A percentile compares a stretch with the other conserved stretches of the same genome.
Conservation (phyloP, 306 rosid genomes). For the Lathyrus tuberosus region DNA sequence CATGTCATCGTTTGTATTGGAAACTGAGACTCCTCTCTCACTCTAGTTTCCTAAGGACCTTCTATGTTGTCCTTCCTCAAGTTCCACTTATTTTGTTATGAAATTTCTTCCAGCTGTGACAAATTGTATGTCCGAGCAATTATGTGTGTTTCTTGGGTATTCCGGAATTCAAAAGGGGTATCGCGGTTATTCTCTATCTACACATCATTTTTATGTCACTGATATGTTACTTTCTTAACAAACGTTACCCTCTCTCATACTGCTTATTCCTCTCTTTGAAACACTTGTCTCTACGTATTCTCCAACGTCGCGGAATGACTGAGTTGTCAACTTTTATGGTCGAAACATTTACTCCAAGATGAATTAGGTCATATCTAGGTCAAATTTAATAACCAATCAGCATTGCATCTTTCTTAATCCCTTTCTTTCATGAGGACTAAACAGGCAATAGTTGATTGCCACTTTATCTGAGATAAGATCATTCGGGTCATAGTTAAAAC, state of each 20-base stretch:
- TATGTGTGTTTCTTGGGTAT: neutral
- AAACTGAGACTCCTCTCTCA: neutral
- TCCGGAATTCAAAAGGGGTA: neutral
- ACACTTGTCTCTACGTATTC: too few species aligned
- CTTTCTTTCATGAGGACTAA: neutral
- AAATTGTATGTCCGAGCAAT: neutral
- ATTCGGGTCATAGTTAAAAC: neutral
- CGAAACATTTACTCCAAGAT: neutral
- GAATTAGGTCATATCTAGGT: neutral
- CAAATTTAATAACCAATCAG: neutral
- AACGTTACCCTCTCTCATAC: neutral
- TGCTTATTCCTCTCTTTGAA: neutral
- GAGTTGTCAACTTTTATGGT: neutral
- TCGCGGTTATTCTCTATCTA: neutral
- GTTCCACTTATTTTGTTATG: neutral
- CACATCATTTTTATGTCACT: neutral
- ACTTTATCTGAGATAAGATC: constrained; percentile 1
- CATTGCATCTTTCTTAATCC: neutral
- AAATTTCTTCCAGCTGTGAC: neutral
- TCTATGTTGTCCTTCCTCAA: neutral
- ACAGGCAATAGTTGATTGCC: neutral
- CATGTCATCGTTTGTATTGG: neutral
- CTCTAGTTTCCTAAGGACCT: neutral
- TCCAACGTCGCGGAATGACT: too few species aligned
- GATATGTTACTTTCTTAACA: neutral